phyloP scores from a whole-genome alignment of 1,284 basidiomycete species.

The Cutaneotrichosporon sp. region DNA sequence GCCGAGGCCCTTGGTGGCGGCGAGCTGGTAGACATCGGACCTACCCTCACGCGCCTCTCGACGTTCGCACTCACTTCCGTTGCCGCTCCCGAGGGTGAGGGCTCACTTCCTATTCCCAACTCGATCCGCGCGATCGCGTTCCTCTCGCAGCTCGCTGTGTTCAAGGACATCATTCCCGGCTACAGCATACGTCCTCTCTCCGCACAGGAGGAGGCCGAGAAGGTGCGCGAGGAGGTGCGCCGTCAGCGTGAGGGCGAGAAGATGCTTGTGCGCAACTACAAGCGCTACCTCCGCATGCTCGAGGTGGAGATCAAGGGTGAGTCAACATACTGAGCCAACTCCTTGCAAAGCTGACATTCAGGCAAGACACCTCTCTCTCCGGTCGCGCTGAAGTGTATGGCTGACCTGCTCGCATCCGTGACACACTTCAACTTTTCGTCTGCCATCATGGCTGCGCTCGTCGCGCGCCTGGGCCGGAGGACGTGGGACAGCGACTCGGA shows the following conservation, averaged over 20 bases:
- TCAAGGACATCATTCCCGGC: conserved; percentile 92
- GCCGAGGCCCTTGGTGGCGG: conserved; percentile 80
- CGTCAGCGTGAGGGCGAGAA: conserved; percentile 94
- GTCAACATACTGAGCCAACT: conserved; percentile 26
- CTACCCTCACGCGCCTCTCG: conserved; percentile 77
- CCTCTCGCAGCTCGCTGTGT: conserved; percentile 88
- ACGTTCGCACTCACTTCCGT: conserved; percentile 76
- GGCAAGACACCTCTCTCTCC: conserved; percentile 71
- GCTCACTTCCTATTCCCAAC: conserved; percentile 68
- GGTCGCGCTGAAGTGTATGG: conserved; percentile 78
- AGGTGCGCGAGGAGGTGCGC: conserved; percentile 90
- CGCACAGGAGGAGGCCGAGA: conserved; percentile 85
- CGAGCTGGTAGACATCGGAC: conserved; percentile 59
- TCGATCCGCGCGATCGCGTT: conserved; percentile 84
- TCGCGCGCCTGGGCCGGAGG: conserved; percentile 77
- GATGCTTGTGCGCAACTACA: conserved; percentile 86
- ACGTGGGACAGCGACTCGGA: conserved; percentile 86
- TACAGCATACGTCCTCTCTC: conserved; percentile 79
- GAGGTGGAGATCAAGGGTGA: conserved; percentile 84
- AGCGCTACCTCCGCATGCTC: conserved; percentile 78
- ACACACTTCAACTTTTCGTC: conserved; percentile 97
- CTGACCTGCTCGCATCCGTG: conserved; percentile 74
- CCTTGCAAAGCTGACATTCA: conserved; percentile 48
- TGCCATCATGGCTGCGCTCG: conserved; percentile 86
- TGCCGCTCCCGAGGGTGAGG: conserved; percentile 56